Evolutionary conservation across 192 early-diverging fungal genomes (phyloP).

Genomic region (Mortierella claussenii): DNA sequence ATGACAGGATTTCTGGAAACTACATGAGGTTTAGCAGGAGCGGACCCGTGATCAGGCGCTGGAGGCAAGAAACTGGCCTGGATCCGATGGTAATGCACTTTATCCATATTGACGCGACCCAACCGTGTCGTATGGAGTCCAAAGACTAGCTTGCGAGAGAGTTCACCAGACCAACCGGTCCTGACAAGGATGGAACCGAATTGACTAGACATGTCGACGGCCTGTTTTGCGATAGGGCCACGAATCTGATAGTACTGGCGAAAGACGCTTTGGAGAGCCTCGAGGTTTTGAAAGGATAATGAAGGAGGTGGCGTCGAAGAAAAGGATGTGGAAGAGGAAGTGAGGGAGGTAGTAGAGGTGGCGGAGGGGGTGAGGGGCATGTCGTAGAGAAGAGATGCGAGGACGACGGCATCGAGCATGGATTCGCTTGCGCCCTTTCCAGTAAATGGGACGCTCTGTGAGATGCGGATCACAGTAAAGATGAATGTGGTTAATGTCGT

Average conservation of each 20-base stretch:
- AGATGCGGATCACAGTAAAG: not conserved
- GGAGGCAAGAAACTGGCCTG: constrained; percentile 20
- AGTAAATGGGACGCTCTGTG: constrained; percentile 17
- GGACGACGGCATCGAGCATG: constrained; percentile 22
- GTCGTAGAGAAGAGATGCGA: constrained; percentile 29
- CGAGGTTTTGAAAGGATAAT: not conserved
- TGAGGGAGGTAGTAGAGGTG: too few species aligned
- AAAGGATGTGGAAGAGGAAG: too few species aligned
- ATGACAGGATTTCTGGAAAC: not conserved
- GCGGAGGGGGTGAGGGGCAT: not conserved
- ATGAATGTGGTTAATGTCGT: too few species aligned
- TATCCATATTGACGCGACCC: constrained; percentile 3
- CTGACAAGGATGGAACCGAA: constrained; percentile 9
- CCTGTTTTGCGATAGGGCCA: not conserved
- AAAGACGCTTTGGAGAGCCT: constrained; percentile 9
- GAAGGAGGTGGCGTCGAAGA: too few species aligned
- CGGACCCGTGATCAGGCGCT: constrained; percentile 2
- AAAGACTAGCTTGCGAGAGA: constrained; percentile 5
- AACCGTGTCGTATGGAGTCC: not conserved
- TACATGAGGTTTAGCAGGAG: constrained; percentile 3
- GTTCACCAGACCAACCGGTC: constrained; percentile 1
- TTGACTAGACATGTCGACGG: constrained; percentile 8
- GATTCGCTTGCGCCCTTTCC: constrained; percentile 25
- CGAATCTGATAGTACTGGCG: constrained; percentile 2
- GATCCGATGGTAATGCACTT: constrained; percentile 7